phyloP scores from a whole-genome alignment of 2,329 filamentous ascomycete species.

The Colletotrichum melonis region DNA sequence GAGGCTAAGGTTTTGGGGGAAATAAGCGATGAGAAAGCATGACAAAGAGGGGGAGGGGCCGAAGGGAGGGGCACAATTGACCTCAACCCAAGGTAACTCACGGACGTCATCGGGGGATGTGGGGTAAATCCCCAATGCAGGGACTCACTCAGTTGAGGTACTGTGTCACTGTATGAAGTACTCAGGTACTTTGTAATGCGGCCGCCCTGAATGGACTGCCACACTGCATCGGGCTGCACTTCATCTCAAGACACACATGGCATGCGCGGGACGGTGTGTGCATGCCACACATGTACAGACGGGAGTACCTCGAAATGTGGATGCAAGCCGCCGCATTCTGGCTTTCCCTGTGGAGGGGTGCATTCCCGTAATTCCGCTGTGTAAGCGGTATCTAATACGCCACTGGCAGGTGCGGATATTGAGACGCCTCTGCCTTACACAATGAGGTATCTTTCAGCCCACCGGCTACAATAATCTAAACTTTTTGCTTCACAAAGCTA shows the following conservation, averaged over 20 bases:
- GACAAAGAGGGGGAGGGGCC: conserved; percentile 29
- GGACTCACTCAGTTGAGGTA: background rate
- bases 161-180: too few species aligned
- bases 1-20: conserved; percentile 7
- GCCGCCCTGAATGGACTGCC: background rate
- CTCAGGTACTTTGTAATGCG: background rate
- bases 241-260: background rate
- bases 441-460: background rate
- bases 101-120: conserved; percentile 19
- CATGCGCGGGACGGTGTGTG: background rate
- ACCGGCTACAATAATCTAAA: background rate
- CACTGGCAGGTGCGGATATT: background rate
- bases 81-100: background rate
- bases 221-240: conserved; percentile 16
- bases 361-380: background rate
- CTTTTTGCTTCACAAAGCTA: background rate
- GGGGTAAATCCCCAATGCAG: background rate
- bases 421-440: background rate
- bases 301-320: background rate
- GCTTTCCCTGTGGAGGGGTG: background rate
- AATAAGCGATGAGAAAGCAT: conserved; percentile 36
- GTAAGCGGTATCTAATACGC: background rate
- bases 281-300: background rate
- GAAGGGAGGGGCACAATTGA: conserved; percentile 11
- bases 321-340: background rate